Percentiles rank a stretch among this genome's conserved stretches.
These are phyloP conservation scores for Zychaea mexicana DNA, from an alignment of 371 early-diverging fungal genomes.

Conservation along the genomic window DNA sequence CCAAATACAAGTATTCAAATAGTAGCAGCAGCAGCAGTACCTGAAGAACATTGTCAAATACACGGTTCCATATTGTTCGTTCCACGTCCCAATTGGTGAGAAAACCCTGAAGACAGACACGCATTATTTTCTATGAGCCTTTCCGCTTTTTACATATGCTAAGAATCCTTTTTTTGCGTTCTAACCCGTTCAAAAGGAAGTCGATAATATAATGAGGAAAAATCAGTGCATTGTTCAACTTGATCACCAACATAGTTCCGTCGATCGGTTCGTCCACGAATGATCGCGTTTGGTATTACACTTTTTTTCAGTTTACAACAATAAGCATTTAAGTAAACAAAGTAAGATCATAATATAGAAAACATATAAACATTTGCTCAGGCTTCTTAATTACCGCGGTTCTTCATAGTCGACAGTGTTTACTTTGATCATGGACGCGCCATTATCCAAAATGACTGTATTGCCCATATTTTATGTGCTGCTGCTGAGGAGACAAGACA, in stretches of 20 bases:
- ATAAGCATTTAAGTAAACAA: not conserved
- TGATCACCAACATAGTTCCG: constrained; percentile 73
- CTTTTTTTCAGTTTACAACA: constrained; percentile 10
- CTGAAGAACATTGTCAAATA: constrained; percentile 62
- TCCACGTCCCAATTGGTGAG: constrained; percentile 81
- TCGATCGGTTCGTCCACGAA: constrained; percentile 62
- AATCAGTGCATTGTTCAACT: constrained; percentile 64
- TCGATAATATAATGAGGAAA: constrained; percentile 75
- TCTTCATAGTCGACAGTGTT: constrained; percentile 44
- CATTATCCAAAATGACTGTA: constrained; percentile 60
- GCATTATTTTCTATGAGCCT: not conserved
- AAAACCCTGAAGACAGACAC: constrained; percentile 57
- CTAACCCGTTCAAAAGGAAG: constrained; percentile 79
- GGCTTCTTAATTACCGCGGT: constrained; percentile 48
- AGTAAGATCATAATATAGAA: not conserved
- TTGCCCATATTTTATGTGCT: not conserved
- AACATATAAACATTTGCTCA: no score
- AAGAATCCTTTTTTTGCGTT: not conserved
- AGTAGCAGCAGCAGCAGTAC: no score
- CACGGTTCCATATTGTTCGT: constrained; percentile 78
- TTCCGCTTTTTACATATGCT: not conserved
- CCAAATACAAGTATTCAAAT: not conserved
- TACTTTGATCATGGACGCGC: constrained; percentile 73
- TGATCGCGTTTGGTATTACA: constrained; percentile 66
- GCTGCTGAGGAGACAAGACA: not conserved